Evolutionary conservation across 805 yeast genomes (phyloP).

Genomic region (Kazachstania kunashirensis): DNA sequence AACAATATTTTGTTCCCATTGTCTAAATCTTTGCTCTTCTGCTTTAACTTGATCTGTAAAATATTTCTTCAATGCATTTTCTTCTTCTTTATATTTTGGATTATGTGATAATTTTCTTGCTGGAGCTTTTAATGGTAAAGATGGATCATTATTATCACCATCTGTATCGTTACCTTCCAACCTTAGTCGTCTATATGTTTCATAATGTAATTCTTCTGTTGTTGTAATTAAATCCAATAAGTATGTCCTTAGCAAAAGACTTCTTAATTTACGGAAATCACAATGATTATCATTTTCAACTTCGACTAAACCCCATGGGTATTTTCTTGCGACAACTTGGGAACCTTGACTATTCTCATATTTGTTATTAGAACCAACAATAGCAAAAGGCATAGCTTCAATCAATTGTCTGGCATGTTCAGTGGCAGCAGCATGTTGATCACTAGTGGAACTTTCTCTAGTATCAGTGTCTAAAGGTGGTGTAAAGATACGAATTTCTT

Average conservation of each 20-base stretch:
- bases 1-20: conserved; percentile 96
- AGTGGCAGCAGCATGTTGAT: conserved; percentile 54
- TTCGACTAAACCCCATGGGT: conserved; percentile 87
- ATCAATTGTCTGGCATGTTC: conserved; percentile 74
- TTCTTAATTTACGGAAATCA: conserved; percentile 74
- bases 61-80: conserved; percentile 82
- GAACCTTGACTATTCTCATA: conserved; percentile 54
- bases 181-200: conserved; percentile 64
- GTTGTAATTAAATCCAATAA: conserved; percentile 72
- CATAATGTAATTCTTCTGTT: conserved; percentile 76
- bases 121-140: conserved; percentile 32
- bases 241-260: conserved; percentile 69
- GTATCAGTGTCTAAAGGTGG: conserved; percentile 55
- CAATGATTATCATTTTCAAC: conserved; percentile 80
- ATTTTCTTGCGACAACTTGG: conserved; percentile 66
- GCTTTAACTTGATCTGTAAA: conserved; percentile 95
- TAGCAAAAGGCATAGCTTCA: conserved; percentile 80
- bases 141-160: conserved; percentile 26
- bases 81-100: conserved; percentile 94
- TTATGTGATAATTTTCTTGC: conserved; percentile 52
- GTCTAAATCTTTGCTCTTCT: conserved; percentile 94
- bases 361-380: conserved; percentile 69
- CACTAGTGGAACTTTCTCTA: conserved; percentile 4
- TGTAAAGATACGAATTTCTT: conserved; percentile 73
- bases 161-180: conserved; percentile 38